These are phyloP conservation scores for Catenaria anguillulae DNA, from an alignment of 371 early-diverging fungal genomes.

Conservation along the genomic window DNA sequence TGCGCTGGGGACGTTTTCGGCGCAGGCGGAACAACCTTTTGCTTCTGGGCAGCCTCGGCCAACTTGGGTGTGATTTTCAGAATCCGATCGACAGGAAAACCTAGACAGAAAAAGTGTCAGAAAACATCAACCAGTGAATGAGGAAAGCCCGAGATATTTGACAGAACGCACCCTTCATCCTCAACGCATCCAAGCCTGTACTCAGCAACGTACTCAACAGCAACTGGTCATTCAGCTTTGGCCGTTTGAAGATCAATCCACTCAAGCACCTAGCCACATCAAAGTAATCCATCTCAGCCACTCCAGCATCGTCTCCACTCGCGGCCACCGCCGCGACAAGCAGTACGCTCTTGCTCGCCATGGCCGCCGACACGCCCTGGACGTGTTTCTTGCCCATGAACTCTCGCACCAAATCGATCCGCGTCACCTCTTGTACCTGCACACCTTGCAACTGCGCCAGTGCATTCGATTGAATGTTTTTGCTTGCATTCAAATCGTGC, in stretches of 20 bases:
- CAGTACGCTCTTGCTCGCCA: constrained; percentile 8
- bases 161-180: too few relatives aligned
- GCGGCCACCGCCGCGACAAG: constrained; percentile 21
- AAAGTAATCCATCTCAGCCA: constrained; percentile 64
- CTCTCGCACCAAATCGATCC: constrained; percentile 44
- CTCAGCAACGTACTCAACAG: constrained; percentile 43
- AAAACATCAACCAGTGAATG: neutral
- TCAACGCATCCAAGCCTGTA: too few relatives aligned
- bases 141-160: neutral
- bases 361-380: constrained; percentile 52
- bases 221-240: constrained; percentile 48
- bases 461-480: constrained; percentile 9
- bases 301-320: constrained; percentile 24
- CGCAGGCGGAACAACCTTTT: constrained; percentile 8
- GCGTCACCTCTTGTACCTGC: constrained; percentile 28
- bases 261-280: constrained; percentile 57
- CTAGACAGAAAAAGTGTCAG: constrained; percentile 13
- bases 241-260: constrained; percentile 37
- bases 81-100: constrained; percentile 81
- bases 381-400: constrained; percentile 40
- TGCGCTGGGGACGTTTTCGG: neutral
- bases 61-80: constrained; percentile 36
- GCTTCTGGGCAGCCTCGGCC: too few relatives aligned
- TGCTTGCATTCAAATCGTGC: constrained; percentile 35
- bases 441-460: neutral